These are phyloP conservation scores for Basipetospora sp. DNA, from an alignment of 2,329 filamentous ascomycete genomes.

Conservation along the genomic window DNA sequence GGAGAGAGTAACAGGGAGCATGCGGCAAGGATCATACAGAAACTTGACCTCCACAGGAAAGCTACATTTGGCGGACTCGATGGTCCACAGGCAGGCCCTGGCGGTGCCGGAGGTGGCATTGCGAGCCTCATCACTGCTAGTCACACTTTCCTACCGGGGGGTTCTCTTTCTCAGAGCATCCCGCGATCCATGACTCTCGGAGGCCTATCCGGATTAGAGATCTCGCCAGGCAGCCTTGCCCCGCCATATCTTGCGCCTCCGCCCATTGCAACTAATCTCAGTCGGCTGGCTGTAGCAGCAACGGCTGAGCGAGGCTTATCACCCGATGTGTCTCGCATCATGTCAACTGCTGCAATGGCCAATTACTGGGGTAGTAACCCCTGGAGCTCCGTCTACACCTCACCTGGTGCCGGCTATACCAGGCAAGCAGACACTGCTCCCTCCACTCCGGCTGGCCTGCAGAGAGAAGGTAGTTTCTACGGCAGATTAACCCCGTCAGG, in stretches of 20 bases:
- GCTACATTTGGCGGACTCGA: slow-evolving; percentile 37
- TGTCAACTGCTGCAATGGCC: slow-evolving; percentile 76
- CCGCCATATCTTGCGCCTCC: slow-evolving; percentile 71
- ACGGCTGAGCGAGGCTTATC: slow-evolving; percentile 61
- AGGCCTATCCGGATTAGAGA: slow-evolving; percentile 18
- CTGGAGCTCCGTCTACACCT: slow-evolving; percentile 33
- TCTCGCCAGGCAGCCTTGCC: slow-evolving; percentile 50
- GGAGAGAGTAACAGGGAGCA: slow-evolving; percentile 66
- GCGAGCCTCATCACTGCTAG: slow-evolving; percentile 75
- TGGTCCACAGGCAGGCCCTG: too few relatives aligned
- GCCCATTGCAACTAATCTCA: slow-evolving; percentile 71
- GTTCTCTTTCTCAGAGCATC: too few relatives aligned
- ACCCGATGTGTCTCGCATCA: slow-evolving; percentile 49
- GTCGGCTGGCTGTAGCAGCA: slow-evolving; percentile 68
- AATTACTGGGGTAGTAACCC: slow-evolving; percentile 87
- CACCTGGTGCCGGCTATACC: slow-evolving; percentile 2
- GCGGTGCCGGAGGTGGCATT: slow-evolving; percentile 46
- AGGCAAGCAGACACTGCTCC: not conserved
- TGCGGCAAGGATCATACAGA: slow-evolving; percentile 79
- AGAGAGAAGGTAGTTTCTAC: not conserved
- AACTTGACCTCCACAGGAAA: slow-evolving; percentile 77
- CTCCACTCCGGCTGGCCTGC: not conserved
- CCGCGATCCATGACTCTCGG: slow-evolving; percentile 7
- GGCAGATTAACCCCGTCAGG: not conserved
- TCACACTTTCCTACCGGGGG: slow-evolving; percentile 55